A percentile compares a stretch with the other conserved stretches of the same genome.
phyloP scores from a whole-genome alignment of 371 early-diverging fungal genomes.

The Mortierella sp. region DNA sequence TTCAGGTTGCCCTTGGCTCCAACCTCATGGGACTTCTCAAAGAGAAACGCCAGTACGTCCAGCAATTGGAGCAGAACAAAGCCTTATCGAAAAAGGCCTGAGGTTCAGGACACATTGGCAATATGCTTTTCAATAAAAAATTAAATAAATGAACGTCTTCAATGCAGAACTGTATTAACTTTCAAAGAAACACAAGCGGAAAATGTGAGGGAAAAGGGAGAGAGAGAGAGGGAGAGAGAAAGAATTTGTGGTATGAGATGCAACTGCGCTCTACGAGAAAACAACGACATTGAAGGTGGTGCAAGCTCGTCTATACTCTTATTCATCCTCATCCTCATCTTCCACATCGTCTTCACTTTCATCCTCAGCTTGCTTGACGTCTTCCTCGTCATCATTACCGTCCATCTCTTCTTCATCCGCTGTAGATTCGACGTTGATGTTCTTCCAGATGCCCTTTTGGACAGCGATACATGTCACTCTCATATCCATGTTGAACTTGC shows the following conservation, averaged over 20 bases:
- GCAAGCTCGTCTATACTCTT: neutral
- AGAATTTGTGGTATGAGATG: neutral
- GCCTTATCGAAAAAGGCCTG: too few relatives aligned
- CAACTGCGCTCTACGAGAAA: neutral
- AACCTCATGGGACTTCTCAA: too few relatives aligned
- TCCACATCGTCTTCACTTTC: constrained; percentile 13
- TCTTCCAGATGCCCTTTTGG: constrained; percentile 54
- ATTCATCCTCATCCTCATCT: constrained; percentile 22
- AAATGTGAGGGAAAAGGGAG: neutral
- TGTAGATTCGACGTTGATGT: constrained; percentile 14
- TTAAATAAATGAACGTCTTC: too few relatives aligned
- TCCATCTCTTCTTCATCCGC: constrained; percentile 20
- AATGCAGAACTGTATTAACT: too few relatives aligned
- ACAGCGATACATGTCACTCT: constrained; percentile 71
- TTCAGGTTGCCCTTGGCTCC: too few relatives aligned
- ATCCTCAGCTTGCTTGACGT: neutral
- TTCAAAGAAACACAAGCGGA: neutral
- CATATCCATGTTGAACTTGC: constrained; percentile 74
- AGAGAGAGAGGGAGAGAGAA: neutral
- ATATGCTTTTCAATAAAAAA: too few relatives aligned
- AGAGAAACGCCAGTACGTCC: too few relatives aligned
- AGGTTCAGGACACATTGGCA: too few relatives aligned
- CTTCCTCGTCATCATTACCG: constrained; percentile 12
- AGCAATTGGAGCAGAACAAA: too few relatives aligned
- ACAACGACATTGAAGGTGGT: neutral